Percentiles rank a stretch among this genome's conserved stretches.
These are phyloP conservation scores for Scedosporium aurantiacum DNA, from an alignment of 2,329 filamentous ascomycete species.

Conservation along the genomic window DNA sequence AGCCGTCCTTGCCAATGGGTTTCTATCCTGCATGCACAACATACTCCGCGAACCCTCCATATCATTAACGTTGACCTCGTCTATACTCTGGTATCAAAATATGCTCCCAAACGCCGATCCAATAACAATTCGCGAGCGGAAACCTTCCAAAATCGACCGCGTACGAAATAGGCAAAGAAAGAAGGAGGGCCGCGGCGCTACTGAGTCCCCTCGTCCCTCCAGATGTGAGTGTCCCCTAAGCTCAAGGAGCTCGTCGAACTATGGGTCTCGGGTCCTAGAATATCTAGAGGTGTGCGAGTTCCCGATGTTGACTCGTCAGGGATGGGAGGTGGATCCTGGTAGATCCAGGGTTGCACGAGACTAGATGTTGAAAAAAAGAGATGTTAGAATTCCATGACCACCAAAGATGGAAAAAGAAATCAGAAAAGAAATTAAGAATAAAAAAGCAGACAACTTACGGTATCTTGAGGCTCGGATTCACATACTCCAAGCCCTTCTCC, in stretches of 20 bases:
- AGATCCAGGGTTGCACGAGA: constrained; percentile 62
- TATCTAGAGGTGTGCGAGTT: constrained; percentile 8
- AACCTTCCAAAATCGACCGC: not conserved
- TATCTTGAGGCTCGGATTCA: constrained; percentile 63
- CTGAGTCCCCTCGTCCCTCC: not conserved
- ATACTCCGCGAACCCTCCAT: not conserved
- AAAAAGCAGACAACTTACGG: constrained; percentile 40
- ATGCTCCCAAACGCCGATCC: not conserved
- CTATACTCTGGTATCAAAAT: not conserved
- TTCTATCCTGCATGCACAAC: not conserved
- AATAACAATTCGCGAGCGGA: not conserved
- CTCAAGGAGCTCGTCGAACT: constrained; percentile 5
- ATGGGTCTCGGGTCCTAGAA: constrained; percentile 1
- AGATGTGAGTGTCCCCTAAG: constrained; percentile 6
- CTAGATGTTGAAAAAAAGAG: not conserved
- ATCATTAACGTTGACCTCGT: not conserved
- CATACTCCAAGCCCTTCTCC: constrained; percentile 58
- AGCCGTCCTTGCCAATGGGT: not conserved
- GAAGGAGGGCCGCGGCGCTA: not conserved
- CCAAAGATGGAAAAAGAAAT: not conserved
- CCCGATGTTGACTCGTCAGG: not conserved
- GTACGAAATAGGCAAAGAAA: not conserved
- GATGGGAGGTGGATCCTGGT: constrained; percentile 39
- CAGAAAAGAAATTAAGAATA: not conserved
- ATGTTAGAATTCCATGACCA: constrained; percentile 8